Evolutionary conservation across 805 yeast genomes (phyloP), one percentile per base, ranked within the genome.

Genomic region (Starmerella floris): DNA sequence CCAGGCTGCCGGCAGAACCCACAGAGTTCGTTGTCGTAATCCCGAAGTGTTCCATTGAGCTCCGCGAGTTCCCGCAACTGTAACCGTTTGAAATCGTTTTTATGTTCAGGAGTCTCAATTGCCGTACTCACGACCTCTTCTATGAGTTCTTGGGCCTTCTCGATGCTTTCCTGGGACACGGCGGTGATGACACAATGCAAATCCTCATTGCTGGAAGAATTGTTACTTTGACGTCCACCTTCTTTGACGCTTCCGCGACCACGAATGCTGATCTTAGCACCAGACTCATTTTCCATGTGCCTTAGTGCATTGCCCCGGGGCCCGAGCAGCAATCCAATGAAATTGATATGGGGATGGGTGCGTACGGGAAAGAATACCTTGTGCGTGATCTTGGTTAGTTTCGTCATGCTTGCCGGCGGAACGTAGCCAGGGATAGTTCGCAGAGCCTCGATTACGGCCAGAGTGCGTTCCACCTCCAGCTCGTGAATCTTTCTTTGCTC

Each of bases 211-310:
- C 71, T 66, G 13, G 35, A 17, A 5, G 35, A 20, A 5, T 8
- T 16, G 15, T 8, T 20, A 3, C 20, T 4, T 9, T 6, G 19
- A 1, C 45, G 34, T 26, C 45, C 27, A 26, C 97, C 97, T 56
- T 83, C 94, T 56, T 88, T 88, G 17, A 85, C 94, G 1, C 96
- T 87, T 0, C 99, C 99, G 52, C 81, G 77, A 23, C 99, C 99
- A 52, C 99, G 69, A 39, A 91, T 82, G 2, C 87, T 93, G 45
- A 91, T 79, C 51, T 72, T 74, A 16, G 97, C 95, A 1, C 95
- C 95, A 31, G 94, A 79, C 39, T 79, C 77, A 23, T 74, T 77
- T 57, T 88, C 94, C 61, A 93, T 63, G 52, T 75, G 74, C 46
- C 82, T 74, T 53, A 88, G 63, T 0, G 95, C 88, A 53, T 81